phyloP scores from a whole-genome alignment of 2,329 filamentous ascomycete genomes.

The Aplosporella prunicola region DNA sequence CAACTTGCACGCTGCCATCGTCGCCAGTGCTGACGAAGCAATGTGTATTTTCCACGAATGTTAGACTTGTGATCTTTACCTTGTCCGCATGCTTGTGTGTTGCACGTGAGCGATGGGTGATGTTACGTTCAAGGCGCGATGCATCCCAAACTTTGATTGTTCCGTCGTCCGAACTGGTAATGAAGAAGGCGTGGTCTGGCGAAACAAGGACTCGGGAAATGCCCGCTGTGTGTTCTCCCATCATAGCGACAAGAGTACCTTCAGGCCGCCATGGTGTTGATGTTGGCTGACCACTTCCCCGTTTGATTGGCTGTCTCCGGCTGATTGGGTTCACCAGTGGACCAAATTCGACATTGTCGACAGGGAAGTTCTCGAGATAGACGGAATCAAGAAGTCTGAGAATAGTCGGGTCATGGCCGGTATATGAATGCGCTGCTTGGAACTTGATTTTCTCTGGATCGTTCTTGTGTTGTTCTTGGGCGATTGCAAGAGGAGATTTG shows the following conservation, averaged over 20 bases:
- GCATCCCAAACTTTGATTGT: conserved; percentile 91
- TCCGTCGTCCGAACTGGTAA: conserved; percentile 87
- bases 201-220: conserved; percentile 75
- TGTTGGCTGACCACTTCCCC: conserved; percentile 40
- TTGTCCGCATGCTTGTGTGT: conserved; percentile 65
- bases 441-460: conserved; percentile 37
- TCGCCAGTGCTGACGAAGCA: conserved; percentile 85
- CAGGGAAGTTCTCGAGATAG: conserved; percentile 58
- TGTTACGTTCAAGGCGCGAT: conserved; percentile 77
- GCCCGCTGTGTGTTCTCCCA: conserved; percentile 75
- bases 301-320: conserved; percentile 42
- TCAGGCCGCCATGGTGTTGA: conserved; percentile 71
- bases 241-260: conserved; percentile 75
- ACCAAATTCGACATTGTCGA: conserved; percentile 59
- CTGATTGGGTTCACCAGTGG: conserved; percentile 66
- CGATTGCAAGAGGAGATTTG: conserved; percentile 21
- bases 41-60: conserved; percentile 89
- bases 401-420: conserved; percentile 60
- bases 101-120: conserved; percentile 77
- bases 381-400: conserved; percentile 68
- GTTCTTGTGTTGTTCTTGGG: conserved; percentile 20
- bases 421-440: conserved; percentile 69
- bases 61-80: conserved; percentile 67
- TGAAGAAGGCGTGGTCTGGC: conserved; percentile 88
- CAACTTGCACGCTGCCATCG: conserved; percentile 82